phyloP scores from a whole-genome alignment of 805 yeast genomes.

The Cyberlindnera veronae region DNA sequence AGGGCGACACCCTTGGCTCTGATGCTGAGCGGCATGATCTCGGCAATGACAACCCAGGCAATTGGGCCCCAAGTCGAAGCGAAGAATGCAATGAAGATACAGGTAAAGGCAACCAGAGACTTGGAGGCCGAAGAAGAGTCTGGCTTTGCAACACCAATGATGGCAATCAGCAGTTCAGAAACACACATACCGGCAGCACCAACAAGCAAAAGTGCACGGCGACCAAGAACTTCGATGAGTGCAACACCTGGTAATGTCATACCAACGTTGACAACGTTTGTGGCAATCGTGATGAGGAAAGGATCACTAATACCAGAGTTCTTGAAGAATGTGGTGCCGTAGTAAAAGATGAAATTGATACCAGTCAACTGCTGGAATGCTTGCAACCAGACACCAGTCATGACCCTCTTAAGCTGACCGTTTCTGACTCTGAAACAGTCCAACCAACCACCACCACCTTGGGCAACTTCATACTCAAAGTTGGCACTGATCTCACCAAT shows the following conservation, averaged over 20 bases:
- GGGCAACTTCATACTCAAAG: slow-evolving; percentile 41
- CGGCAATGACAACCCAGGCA: slow-evolving; percentile 65
- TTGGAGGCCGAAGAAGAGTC: slow-evolving; percentile 36
- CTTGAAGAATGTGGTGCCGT: slow-evolving; percentile 59
- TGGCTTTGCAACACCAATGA: slow-evolving; percentile 33
- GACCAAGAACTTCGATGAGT: slow-evolving; percentile 57
- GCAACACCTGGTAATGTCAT: slow-evolving; percentile 55
- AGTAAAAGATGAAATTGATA: slow-evolving; percentile 69
- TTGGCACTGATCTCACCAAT: slow-evolving; percentile 46
- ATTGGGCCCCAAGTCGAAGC: slow-evolving; percentile 86
- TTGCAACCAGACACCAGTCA: slow-evolving; percentile 42
- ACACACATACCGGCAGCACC: slow-evolving; percentile 64
- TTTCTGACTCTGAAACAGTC: slow-evolving; percentile 37
- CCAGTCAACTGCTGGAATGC: slow-evolving; percentile 68
- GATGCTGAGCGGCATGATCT: slow-evolving; percentile 65
- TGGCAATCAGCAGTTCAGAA: slow-evolving; percentile 62
- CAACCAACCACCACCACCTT: slow-evolving; percentile 26
- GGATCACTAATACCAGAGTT: slow-evolving; percentile 47
- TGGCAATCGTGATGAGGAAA: slow-evolving; percentile 40
- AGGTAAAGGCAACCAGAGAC: slow-evolving; percentile 49
- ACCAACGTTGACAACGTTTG: slow-evolving; percentile 44
- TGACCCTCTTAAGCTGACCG: slow-evolving; percentile 40
- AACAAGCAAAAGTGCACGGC: slow-evolving; percentile 55
- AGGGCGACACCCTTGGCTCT: slow-evolving; percentile 72
- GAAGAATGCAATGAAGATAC: slow-evolving; percentile 67